Evolutionary conservation across 2,329 filamentous ascomycete genomes (phyloP), one percentile per base, ranked within the genome.

Genomic region (Colletotrichum spaethianum): DNA sequence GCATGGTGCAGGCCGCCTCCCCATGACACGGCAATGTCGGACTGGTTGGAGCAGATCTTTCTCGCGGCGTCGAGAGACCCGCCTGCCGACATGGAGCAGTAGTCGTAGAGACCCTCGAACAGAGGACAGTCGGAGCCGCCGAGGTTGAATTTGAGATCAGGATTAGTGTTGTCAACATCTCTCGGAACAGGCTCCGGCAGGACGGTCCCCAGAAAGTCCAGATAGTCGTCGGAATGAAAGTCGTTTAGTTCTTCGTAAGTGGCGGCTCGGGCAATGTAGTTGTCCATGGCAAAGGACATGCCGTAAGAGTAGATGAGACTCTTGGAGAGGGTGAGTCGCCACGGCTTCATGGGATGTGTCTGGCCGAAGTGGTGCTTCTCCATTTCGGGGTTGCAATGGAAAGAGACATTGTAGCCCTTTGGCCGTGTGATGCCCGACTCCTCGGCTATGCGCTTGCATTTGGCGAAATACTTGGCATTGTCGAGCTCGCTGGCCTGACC

Each of bases 341-440:
- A 98, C 71, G 96, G 96, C 82, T 99, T 99, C 96, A 99, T 99
- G 26, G 96, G 96, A 85, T 99, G 96, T 12, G 94, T 95, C 83
- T 94, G 93, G 75, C 96, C 96, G 81, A 99, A 99, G 82, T 99
- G 96, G 83, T 98, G 96, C 80, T 93, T 93, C 84, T 99, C 96
- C 80, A 98, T 97, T 72, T 94, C 92, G 1, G 95, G 94, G 78
- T 98, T 98, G 84, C 95, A 94, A 82, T 99, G 96, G 83, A 95
- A 98, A 12, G 96, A 98, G 57, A 99, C 96, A 40, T 89, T 95
- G 83, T 97, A 95, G 76, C 95, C 95, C 79, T 93, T 92, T 1
- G 96, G 95, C 44, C 91, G 89, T 63, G 91, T 90, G 78, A 98
- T 94, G 76, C 91, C 92, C 82, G 94, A 88, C 63, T 89, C 85